Conservation (phyloP, 202 grass and related monocot genomes). For the Panicum virgatum region DNA sequence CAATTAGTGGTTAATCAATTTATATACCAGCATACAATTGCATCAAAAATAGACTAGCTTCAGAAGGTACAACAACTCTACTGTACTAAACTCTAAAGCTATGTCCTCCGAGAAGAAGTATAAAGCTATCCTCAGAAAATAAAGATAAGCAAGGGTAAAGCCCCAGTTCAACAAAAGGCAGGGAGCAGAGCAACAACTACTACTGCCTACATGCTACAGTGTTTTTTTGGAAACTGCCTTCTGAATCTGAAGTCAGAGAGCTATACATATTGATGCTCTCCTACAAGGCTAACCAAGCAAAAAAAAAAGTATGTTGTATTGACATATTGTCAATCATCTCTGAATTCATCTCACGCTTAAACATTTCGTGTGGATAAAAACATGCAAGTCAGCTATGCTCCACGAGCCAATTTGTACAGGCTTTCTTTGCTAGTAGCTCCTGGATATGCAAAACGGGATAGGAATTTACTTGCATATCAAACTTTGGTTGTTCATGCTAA, state of each 20-base stretch:
- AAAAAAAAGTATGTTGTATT: too few relatives aligned
- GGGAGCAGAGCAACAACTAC: constrained; percentile 1
- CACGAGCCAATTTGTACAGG: not conserved
- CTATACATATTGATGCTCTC: too few relatives aligned
- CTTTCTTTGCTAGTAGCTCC: not conserved
- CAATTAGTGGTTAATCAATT: not conserved
- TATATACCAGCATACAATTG: not conserved
- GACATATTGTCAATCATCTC: too few relatives aligned
- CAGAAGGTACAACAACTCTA: not conserved
- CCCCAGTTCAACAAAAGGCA: not conserved
- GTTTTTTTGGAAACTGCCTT: not conserved
- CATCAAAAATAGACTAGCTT: not conserved
- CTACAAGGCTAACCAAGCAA: too few relatives aligned
- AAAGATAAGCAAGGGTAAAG: not conserved
- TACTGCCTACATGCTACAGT: too few relatives aligned
- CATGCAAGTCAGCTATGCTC: not conserved
- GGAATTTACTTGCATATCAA: not conserved
- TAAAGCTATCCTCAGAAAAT: not conserved
- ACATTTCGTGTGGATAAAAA: too few relatives aligned
- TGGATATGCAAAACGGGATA: not conserved
- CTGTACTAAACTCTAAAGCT: not conserved
- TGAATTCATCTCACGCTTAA: too few relatives aligned
- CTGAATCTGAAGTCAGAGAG: not conserved
- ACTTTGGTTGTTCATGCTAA: not conserved
- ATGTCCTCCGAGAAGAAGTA: not conserved